These are phyloP conservation scores for Sporobolomyces phaffii DNA, from an alignment of 768 basidiomycete species.

Conservation along the genomic window DNA sequence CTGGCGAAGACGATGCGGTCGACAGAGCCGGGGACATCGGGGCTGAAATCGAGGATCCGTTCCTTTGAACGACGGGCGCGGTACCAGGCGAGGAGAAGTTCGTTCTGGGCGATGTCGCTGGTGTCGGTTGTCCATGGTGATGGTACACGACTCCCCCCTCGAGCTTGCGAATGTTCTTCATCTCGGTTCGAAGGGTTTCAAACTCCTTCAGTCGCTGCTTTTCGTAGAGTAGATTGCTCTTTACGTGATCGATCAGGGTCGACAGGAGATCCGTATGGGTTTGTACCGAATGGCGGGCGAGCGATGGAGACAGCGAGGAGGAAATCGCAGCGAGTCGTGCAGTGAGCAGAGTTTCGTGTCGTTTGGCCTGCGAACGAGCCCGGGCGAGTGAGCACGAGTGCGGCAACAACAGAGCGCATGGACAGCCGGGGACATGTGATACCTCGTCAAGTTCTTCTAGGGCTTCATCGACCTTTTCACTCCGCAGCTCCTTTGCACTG, in stretches of 20 bases:
- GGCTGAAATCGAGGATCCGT: slow-evolving; percentile 33
- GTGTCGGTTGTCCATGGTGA: slow-evolving; percentile 48
- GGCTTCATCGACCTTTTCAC: slow-evolving; percentile 82
- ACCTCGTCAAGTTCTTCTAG: slow-evolving; percentile 91
- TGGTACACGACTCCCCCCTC: slow-evolving; percentile 32
- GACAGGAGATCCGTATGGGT: slow-evolving; percentile 87
- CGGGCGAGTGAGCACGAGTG: background rate
- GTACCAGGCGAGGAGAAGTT: slow-evolving; percentile 56
- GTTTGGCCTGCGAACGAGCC: slow-evolving; percentile 62
- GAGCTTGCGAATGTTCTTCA: slow-evolving; percentile 50
- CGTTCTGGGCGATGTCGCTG: slow-evolving; percentile 33
- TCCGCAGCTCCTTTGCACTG: slow-evolving; percentile 68
- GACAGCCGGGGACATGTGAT: slow-evolving; percentile 34
- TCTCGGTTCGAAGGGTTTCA: slow-evolving; percentile 72
- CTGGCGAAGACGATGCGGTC: slow-evolving; percentile 24
- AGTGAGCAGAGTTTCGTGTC: slow-evolving; percentile 77
- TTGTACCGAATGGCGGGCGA: slow-evolving; percentile 73
- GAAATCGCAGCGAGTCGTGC: slow-evolving; percentile 88
- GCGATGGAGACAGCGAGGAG: slow-evolving; percentile 78
- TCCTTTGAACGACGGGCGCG: slow-evolving; percentile 54
- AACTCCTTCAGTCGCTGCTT: slow-evolving; percentile 78
- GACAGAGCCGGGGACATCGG: slow-evolving; percentile 35
- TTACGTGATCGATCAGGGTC: slow-evolving; percentile 84
- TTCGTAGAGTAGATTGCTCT: slow-evolving; percentile 86
- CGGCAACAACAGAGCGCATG: background rate